These are phyloP conservation scores for Cladosporium sphaerospermum DNA, from an alignment of 2,329 filamentous ascomycete genomes.

Conservation along the genomic window DNA sequence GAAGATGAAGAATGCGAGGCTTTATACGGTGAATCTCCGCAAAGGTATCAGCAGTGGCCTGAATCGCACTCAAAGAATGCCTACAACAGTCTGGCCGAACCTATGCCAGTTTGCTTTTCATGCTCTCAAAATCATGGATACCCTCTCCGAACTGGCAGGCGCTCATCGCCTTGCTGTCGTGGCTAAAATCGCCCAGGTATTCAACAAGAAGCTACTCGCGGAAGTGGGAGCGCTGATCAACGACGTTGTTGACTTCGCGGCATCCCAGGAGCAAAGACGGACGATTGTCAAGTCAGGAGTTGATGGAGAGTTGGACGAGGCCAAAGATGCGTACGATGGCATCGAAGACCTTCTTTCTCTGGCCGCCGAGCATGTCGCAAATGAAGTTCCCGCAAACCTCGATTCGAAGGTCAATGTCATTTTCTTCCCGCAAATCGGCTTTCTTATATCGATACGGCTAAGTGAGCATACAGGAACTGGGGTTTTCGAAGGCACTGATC, in stretches of 20 bases:
- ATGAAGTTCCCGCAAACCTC: slow-evolving; percentile 54
- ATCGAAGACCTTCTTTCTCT: slow-evolving; percentile 67
- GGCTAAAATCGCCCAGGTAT: slow-evolving; percentile 52
- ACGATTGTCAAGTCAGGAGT: slow-evolving; percentile 68
- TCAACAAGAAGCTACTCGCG: slow-evolving; percentile 55
- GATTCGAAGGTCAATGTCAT: slow-evolving; percentile 63
- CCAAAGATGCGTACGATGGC: slow-evolving; percentile 72
- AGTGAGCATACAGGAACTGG: slow-evolving; percentile 54
- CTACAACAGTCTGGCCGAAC: slow-evolving; percentile 58
- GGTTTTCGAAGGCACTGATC: slow-evolving; percentile 55
- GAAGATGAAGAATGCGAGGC: slow-evolving; percentile 69
- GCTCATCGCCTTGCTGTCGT: slow-evolving; percentile 48
- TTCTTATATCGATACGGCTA: slow-evolving; percentile 68
- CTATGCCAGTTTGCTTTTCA: slow-evolving; percentile 67
- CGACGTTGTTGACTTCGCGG: slow-evolving; percentile 72
- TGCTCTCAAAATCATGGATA: slow-evolving; percentile 62
- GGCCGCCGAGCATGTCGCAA: slow-evolving; percentile 59
- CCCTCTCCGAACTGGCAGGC: slow-evolving; percentile 52
- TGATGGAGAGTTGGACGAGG: slow-evolving; percentile 66
- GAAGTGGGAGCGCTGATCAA: slow-evolving; percentile 65
- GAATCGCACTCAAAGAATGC: slow-evolving; percentile 53
- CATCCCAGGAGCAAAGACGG: slow-evolving; percentile 63
- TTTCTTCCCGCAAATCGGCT: slow-evolving; percentile 87
- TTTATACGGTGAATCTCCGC: slow-evolving; percentile 61
- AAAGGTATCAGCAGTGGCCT: slow-evolving; percentile 64